These are phyloP conservation scores for Cyathus striatus DNA, from an alignment of 768 basidiomycete genomes.

Conservation along the genomic window DNA sequence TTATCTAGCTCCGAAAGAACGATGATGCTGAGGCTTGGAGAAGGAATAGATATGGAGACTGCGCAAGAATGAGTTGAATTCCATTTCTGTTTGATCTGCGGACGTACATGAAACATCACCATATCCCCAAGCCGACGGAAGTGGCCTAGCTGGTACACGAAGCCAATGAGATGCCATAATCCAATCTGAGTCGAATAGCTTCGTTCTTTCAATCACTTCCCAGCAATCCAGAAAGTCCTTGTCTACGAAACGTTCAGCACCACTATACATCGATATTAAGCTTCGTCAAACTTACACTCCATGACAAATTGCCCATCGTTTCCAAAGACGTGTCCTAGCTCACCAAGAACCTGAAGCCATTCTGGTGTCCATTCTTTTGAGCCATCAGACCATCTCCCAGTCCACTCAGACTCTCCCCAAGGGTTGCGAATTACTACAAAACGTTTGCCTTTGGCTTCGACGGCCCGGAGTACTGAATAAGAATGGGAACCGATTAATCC, in stretches of 20 bases:
- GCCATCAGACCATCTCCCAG: conserved; percentile 50
- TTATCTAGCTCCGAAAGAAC: conserved; percentile 42
- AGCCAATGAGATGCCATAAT: conserved; percentile 49
- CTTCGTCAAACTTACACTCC: conserved; percentile 33
- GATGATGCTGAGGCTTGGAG: conserved; percentile 33
- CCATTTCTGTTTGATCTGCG: neutral
- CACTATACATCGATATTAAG: neutral
- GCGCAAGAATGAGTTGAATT: neutral
- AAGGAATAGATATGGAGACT: conserved; percentile 40
- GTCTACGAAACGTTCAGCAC: conserved; percentile 23
- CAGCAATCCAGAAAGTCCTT: conserved; percentile 41
- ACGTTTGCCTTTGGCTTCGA: conserved; percentile 41
- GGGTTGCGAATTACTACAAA: conserved; percentile 51
- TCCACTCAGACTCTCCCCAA: conserved; percentile 48
- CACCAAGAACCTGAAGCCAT: conserved; percentile 38
- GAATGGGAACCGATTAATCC: conserved; percentile 39
- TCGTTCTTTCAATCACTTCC: conserved; percentile 41
- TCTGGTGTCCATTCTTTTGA: conserved; percentile 53
- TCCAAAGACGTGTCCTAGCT: conserved; percentile 43
- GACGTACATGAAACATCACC: conserved; percentile 45
- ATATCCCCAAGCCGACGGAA: conserved; percentile 32
- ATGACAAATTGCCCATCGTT: conserved; percentile 51
- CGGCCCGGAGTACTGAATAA: conserved; percentile 45
- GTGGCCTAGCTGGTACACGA: conserved; percentile 25
- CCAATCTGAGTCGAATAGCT: conserved; percentile 47